Percentiles rank a stretch among this genome's conserved stretches.
Evolutionary conservation across 2,329 filamentous ascomycete genomes (phyloP).

Genomic region (Aurifilum marmelostoma): DNA sequence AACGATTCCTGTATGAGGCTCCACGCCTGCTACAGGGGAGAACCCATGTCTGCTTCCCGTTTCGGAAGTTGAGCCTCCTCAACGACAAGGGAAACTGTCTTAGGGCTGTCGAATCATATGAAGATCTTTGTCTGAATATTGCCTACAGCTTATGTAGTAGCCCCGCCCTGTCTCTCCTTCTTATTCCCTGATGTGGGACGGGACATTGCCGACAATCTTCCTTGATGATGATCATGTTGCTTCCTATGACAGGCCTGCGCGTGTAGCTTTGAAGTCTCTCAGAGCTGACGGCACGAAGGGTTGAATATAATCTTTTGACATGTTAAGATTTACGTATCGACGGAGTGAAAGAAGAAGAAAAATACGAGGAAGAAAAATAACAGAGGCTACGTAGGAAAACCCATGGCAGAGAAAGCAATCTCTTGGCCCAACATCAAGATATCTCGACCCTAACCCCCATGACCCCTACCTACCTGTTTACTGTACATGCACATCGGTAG

Average conservation of each 20-base stretch:
- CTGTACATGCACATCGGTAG: background rate
- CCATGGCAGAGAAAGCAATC: too few species aligned
- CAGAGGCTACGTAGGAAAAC: too few species aligned
- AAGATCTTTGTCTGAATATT: background rate
- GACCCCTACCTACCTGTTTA: background rate
- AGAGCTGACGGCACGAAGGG: background rate
- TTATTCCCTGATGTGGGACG: too few species aligned
- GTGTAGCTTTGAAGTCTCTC: too few species aligned
- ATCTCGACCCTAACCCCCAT: background rate
- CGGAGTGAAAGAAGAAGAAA: too few species aligned
- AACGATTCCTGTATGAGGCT: slow-evolving; percentile 26
- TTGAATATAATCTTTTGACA: too few species aligned
- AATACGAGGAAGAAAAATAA: too few species aligned
- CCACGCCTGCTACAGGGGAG: slow-evolving; percentile 17
- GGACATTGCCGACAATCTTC: background rate
- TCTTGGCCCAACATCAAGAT: background rate
- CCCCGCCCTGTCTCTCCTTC: too few species aligned
- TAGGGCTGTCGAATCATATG: slow-evolving; percentile 2
- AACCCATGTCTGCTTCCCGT: slow-evolving; percentile 12
- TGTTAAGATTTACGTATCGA: too few species aligned
- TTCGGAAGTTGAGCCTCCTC: slow-evolving; percentile 20
- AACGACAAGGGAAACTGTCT: slow-evolving; percentile 7
- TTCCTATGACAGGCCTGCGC: background rate
- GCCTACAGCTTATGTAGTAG: background rate
- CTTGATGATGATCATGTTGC: background rate